Percentiles rank a stretch among this genome's conserved stretches.
These are phyloP conservation scores for Nothopassalora personata DNA, from an alignment of 2,329 filamentous ascomycete species.

Conservation along the genomic window DNA sequence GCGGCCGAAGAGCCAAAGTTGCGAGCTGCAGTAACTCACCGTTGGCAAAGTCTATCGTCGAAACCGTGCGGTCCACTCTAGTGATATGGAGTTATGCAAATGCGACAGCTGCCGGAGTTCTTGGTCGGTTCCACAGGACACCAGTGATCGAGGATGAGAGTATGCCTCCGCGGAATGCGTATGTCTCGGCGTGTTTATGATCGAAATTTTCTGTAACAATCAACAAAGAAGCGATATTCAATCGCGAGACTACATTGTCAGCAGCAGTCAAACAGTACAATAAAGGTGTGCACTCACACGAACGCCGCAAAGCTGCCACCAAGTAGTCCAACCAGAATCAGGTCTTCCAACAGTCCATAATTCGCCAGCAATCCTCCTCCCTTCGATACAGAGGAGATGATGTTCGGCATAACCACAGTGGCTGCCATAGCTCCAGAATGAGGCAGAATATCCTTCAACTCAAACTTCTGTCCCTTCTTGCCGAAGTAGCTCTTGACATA, in stretches of 20 bases:
- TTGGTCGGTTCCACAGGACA: too few relatives aligned
- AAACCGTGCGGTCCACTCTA: too few relatives aligned
- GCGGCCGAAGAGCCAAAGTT: too few relatives aligned
- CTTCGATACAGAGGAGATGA: constrained; percentile 28
- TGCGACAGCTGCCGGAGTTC: too few relatives aligned
- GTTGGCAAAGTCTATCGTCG: too few relatives aligned
- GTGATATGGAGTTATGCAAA: too few relatives aligned
- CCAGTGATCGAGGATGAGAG: too few relatives aligned
- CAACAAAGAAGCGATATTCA: constrained; percentile 4
- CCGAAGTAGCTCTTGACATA: constrained; percentile 67
- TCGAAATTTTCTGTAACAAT: constrained; percentile 3
- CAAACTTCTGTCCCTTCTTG: constrained; percentile 36
- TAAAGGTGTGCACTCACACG: constrained; percentile 30
- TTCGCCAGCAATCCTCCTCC: constrained; percentile 25
- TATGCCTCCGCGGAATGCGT: neutral
- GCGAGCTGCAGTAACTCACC: too few relatives aligned
- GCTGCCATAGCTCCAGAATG: constrained; percentile 33
- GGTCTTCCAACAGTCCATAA: constrained; percentile 40
- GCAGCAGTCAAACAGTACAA: neutral
- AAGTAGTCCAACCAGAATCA: constrained; percentile 35
- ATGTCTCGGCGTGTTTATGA: neutral
- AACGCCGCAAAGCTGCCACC: constrained; percentile 33
- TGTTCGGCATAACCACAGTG: constrained; percentile 33
- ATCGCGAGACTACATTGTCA: neutral
- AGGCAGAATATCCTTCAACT: constrained; percentile 27